Evolutionary conservation across 2,329 filamentous ascomycete genomes (phyloP), one percentile per base, ranked within the genome.

Genomic region (Fusarium verrucosum): DNA sequence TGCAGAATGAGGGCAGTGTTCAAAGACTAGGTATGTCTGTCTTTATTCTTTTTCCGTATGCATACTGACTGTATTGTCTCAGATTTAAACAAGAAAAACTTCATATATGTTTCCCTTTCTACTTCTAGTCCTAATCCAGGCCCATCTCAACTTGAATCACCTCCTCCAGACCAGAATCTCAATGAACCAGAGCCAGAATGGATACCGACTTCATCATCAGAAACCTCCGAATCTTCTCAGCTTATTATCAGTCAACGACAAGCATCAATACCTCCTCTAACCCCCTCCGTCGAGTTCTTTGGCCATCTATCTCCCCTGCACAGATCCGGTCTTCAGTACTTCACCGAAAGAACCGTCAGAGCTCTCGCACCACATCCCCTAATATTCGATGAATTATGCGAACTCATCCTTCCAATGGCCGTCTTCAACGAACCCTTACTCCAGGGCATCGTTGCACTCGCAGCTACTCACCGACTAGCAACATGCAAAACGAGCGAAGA

Each of bases 71-170:
- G 23, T n/a, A 37, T 22, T 23, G 9, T 10, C 1, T 14, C 20
- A 66, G 63, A 66, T 40, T 14, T 66, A 23, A 66, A 55, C 44
- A 54, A 50, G 38, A 57, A 66, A 38, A 66, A 66, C 50, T 66
- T 66, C 41, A 66, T 66, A 13, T 66, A 66, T 35, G 35, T 66
- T 28, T 66, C 63, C 7, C 58, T 58, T 26, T 42, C 62, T 37
- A 32, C 52, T 28, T 42, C 62, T 37, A 32, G 47, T 28, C 16
- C 62, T n/a, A 52, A 38, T 7, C 19, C 63, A 16, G 20, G 25
- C 37, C 36, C 45, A 8, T 9, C 41, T 10, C 36, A 56, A 3
- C 22, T 41, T 35, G 4, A 35, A 13, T 44, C 58, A 14, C 37
- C 46, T 20, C 44, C 37, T 10, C 33, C 17, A 38, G 19, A 25